Evolutionary conservation across 495 filamentous ascomycete genomes (phyloP).

Genomic region (Jackrogersella minutella): DNA sequence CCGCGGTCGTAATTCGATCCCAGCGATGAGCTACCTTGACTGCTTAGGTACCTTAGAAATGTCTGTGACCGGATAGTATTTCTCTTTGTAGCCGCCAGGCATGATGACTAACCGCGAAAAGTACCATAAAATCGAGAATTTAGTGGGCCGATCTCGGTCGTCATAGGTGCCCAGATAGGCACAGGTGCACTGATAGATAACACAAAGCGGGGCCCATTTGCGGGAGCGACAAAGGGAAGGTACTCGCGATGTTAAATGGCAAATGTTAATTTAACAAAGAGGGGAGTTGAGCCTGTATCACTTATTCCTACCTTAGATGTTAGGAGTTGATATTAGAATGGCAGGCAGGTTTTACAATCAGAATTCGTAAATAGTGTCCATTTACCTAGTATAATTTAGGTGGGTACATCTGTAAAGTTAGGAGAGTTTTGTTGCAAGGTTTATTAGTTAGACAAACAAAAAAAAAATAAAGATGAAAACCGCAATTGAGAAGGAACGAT

Average conservation of each 20-base stretch:
- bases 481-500: background rate
- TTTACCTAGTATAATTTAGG: no score
- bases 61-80: background rate
- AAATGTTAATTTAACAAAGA: background rate
- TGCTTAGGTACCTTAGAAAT: background rate
- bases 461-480: background rate
- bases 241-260: background rate
- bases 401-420: no score
- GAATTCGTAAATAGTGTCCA: no score
- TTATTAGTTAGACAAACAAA: background rate
- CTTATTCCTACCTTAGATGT: background rate
- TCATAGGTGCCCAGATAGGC: no score
- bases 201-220: conserved; percentile 6
- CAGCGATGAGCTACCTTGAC: background rate
- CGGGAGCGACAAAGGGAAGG: conserved; percentile 1
- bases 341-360: no score
- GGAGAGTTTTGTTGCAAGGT: no score
- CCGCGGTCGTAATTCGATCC: background rate
- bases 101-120: background rate
- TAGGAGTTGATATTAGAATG: background rate
- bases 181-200: no score
- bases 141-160: conserved; percentile 39
- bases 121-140: conserved; percentile 2
- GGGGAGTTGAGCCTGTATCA: background rate
- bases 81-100: conserved; percentile 3